phyloP scores from a whole-genome alignment of 371 early-diverging fungal species.

The Rhizomucor miehei region DNA sequence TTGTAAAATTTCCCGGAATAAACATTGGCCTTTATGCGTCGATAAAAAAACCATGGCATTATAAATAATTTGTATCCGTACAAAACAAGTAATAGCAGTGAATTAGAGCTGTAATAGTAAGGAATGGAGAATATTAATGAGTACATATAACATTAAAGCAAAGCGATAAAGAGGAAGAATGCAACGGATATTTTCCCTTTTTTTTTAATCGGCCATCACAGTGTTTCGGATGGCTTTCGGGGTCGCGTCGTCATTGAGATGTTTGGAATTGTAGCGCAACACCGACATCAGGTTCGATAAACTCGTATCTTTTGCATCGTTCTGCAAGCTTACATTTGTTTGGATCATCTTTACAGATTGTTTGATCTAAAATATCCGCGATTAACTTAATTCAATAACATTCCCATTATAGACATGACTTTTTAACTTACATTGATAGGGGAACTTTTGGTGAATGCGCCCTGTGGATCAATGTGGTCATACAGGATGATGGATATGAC shows the following conservation, averaged over 20 bases:
- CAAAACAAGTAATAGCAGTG: no score
- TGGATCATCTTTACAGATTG: slow-evolving; percentile 75
- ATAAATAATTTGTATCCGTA: no score
- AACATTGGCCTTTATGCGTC: no score
- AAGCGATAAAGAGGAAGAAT: not conserved
- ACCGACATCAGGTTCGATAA: slow-evolving; percentile 69
- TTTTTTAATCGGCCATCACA: slow-evolving; percentile 22
- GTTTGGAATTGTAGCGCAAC: slow-evolving; percentile 75
- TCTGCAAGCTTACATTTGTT: slow-evolving; percentile 17
- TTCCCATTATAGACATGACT: not conserved
- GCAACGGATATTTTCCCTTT: no score
- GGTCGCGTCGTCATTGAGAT: slow-evolving; percentile 78
- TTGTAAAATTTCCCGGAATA: no score
- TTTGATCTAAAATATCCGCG: slow-evolving; percentile 42
- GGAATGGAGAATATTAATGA: not conserved
- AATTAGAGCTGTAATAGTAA: no score
- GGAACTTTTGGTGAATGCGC: slow-evolving; percentile 74
- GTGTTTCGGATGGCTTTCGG: slow-evolving; percentile 72
- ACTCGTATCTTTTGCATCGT: slow-evolving; percentile 31
- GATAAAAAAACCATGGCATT: no score
- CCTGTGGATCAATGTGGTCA: slow-evolving; percentile 83
- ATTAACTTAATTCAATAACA: not conserved
- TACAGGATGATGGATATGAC: slow-evolving; percentile 86
- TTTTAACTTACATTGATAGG: slow-evolving; percentile 71
- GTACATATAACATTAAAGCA: not conserved